Evolutionary conservation across 1,284 basidiomycete species (phyloP), one percentile per base, ranked within the genome.

Genomic region (Ceraceosorus bombacis): DNA sequence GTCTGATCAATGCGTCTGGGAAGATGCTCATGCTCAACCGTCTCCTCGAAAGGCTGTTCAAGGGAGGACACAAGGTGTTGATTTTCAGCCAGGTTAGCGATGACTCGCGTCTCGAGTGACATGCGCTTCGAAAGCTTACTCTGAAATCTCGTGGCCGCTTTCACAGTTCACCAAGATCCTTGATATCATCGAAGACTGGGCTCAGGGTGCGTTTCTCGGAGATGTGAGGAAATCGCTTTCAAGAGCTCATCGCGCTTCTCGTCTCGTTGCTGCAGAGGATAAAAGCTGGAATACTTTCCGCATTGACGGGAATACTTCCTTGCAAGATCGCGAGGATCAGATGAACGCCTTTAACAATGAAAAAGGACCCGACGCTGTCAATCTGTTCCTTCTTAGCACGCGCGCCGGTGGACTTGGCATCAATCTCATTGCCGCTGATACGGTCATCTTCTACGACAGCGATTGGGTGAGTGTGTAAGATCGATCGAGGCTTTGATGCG

Each of bases 21-120:
- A 98, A 98, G 82, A 95, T 98, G 92, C 87, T 96, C 81, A 81
- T 97, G 17, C 83, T 97, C 0, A 89, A 96, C 68, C 85, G 91
- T 9, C 80, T 98, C 10, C 82, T 98, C 2, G 85, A 85, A 50
- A 90, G 86, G 58, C 80, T 98, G n/a, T 90, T 95, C 78, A 81
- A 81, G 27, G 80, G 85, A 9, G 84, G 83, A 5, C 93, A 96
- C 80, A 94, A 93, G 78, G 93, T 96, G 0, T 81, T 98, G 39
- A 78, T 97, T 41, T 98, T 98, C 79, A 80, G 88, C 59, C 92
- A 96, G 79, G 95, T 58, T 49, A 17, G 43, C 43, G 15, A 10
- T 10, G 43, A 10, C 43, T 10, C 2, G 10, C 43, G 43, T 15
- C 43, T 46, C 27, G 27, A 3, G 27, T 27, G 27, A 27, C 3